phyloP scores from a whole-genome alignment of 2,329 filamentous ascomycete species.

The Parastagonospora nodorum region DNA sequence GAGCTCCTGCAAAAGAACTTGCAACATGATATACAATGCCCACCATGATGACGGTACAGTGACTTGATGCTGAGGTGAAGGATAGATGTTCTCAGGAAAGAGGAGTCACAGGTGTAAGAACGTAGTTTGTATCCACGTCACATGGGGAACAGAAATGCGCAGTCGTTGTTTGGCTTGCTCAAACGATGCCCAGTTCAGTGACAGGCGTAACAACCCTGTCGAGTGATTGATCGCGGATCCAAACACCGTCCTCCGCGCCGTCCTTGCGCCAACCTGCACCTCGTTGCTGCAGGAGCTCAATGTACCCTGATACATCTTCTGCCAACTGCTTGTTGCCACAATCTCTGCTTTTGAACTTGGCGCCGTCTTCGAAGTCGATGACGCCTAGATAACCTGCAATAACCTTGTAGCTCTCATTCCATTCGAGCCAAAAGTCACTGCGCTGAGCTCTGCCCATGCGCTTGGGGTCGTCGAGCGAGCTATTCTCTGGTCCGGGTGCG shows the following conservation, averaged over 20 bases:
- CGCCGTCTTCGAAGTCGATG: slow-evolving; percentile 26
- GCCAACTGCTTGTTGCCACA: slow-evolving; percentile 20
- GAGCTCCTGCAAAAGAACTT: too few relatives aligned
- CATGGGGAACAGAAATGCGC: too few relatives aligned
- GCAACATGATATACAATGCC: too few relatives aligned
- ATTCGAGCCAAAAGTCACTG: slow-evolving; percentile 48
- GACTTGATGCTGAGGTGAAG: too few relatives aligned
- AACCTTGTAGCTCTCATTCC: slow-evolving; percentile 37
- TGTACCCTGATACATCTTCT: slow-evolving; percentile 30
- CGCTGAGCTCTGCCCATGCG: slow-evolving; percentile 50
- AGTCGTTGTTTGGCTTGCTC: not conserved
- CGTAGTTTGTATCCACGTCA: too few relatives aligned
- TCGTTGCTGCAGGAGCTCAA: slow-evolving; percentile 24
- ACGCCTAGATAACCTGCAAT: slow-evolving; percentile 28
- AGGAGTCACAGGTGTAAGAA: too few relatives aligned
- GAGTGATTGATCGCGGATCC: slow-evolving; percentile 25
- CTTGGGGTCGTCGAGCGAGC: slow-evolving; percentile 44
- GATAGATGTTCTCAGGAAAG: too few relatives aligned
- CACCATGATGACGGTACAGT: too few relatives aligned
- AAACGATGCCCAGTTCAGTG: not conserved
- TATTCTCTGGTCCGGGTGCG: slow-evolving; percentile 48
- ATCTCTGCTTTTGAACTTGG: slow-evolving; percentile 32
- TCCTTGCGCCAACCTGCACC: slow-evolving; percentile 31
- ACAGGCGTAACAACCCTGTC: slow-evolving; percentile 7
- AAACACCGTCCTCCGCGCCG: slow-evolving; percentile 18